phyloP scores from a whole-genome alignment of 2,329 filamentous ascomycete species.

The Beauveria sp. region DNA sequence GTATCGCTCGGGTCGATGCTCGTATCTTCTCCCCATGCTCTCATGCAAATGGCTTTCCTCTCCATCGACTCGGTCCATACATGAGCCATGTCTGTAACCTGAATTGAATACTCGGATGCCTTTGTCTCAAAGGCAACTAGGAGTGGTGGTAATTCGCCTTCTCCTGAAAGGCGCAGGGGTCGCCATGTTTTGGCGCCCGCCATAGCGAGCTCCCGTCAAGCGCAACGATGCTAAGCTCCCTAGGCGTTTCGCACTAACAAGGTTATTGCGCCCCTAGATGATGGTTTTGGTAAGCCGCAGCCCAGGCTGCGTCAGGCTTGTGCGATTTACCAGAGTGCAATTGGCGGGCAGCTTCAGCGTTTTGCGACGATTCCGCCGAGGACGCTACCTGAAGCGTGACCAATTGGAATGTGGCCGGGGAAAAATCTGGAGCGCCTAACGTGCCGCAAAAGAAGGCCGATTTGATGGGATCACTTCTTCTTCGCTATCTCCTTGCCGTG shows the following conservation, averaged over 20 bases:
- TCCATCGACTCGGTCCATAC: constrained; percentile 65
- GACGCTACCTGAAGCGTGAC: neutral
- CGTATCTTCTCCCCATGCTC: constrained; percentile 55
- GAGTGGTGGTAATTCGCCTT: constrained; percentile 47
- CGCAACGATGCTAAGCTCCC: neutral
- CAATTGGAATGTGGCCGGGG: neutral
- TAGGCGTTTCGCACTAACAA: neutral
- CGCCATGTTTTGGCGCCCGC: constrained; percentile 34
- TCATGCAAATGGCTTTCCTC: constrained; percentile 52
- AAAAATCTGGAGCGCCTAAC: neutral
- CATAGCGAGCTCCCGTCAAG: constrained; percentile 19
- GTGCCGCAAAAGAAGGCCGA: neutral
- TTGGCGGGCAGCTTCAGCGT: neutral
- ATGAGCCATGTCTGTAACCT: constrained; percentile 63
- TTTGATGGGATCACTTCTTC: no score
- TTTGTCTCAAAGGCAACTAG: constrained; percentile 54
- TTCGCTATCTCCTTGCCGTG: neutral
- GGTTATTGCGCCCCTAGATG: neutral
- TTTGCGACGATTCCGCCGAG: neutral
- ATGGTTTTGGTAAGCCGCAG: neutral
- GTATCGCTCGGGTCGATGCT: constrained; percentile 69
- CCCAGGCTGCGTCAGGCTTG: neutral
- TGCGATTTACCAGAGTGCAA: neutral
- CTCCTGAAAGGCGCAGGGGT: constrained; percentile 35
- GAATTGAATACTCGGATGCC: constrained; percentile 51